Evolutionary conservation across 352 stramenopile species (phyloP), one percentile per base, ranked within the genome.

Genomic region (Phytophthora pseudosyringae): DNA sequence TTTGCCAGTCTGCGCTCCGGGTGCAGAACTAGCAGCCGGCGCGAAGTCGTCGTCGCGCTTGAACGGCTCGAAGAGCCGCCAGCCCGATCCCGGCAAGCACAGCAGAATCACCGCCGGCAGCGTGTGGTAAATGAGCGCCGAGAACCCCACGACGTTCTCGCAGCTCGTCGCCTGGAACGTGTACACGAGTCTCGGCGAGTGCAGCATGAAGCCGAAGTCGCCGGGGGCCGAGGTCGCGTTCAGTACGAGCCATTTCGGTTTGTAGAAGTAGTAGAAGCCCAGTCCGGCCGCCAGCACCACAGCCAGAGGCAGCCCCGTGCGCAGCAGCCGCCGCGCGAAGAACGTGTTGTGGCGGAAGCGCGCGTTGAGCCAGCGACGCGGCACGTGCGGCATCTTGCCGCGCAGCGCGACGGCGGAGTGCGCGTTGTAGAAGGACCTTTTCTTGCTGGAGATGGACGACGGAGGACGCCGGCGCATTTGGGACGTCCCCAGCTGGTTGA

Each of bases 111-210:
- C 78, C 0, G 75, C 69, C 5, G 82, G 83, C 4, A 90, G 38
- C 9, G 79, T 70, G 64, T 91, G 83, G 67, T 83, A 92, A 56
- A 89, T 82, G n/a, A 89, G 66, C 10, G 81, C 73, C 6, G 83
- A 87, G 60, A 93, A 95, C 2, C 80, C 83, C 48, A 94, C 80
- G 56, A 93, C 86, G 54, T 93, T 94, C 44, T 91, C 75, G 28
- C 88, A 95, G 32, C 79, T 70, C 13, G 64, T 81, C 25, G 81
- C 79, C 32, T 89, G 78, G 33, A 94, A 89, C 10, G 76, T 80
- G 73, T 90, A 92, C 39, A 94, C 81, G 1, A 59, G 36, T 15
- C 63, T 62, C 2, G 83, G 80, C 16, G 70, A 71, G 3, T 64
- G 47, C 41, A 94, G 60, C 40, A 61, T 66, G 61, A 94, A 94